Evolutionary conservation across 768 basidiomycete species (phyloP).

Genomic region (Mycena vulgaris): DNA sequence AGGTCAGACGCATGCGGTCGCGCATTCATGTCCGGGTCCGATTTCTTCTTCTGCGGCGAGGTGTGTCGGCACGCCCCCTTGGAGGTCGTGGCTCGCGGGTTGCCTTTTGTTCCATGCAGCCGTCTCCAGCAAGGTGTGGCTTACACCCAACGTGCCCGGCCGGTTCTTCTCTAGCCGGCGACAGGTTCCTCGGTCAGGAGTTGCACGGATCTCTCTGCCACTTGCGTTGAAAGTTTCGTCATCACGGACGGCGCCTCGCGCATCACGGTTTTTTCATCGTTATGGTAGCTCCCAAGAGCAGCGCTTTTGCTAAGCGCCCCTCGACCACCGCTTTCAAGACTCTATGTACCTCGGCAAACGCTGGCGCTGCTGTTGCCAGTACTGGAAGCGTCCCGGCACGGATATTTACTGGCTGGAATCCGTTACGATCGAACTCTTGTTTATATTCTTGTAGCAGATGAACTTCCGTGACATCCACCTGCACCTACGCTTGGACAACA

Average conservation of each 20-base stretch:
- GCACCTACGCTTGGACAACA: not conserved
- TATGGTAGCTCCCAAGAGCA: not conserved
- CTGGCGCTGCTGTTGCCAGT: not conserved
- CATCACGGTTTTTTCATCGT: conserved; percentile 21
- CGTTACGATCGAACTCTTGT: not conserved
- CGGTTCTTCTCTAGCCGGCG: too few species aligned
- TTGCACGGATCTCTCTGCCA: conserved; percentile 3
- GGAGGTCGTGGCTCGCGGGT: too few species aligned
- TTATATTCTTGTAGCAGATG: not conserved
- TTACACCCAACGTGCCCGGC: too few species aligned
- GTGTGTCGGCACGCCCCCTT: too few species aligned
- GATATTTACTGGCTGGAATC: not conserved
- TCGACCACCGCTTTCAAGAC: not conserved
- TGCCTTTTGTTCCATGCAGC: too few species aligned
- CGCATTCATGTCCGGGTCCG: too few species aligned
- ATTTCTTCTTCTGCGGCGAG: too few species aligned
- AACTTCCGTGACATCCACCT: not conserved
- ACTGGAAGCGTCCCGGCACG: not conserved
- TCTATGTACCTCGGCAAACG: too few species aligned
- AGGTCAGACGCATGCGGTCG: too few species aligned
- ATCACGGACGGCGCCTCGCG: conserved; percentile 3
- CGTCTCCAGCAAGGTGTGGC: too few species aligned
- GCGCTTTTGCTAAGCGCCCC: not conserved
- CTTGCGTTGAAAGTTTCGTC: conserved; percentile 9
- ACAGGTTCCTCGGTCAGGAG: too few species aligned